These are phyloP conservation scores for Crucihimalaya himalaica DNA, from an alignment of 345 rosid species.

Conservation along the genomic window DNA sequence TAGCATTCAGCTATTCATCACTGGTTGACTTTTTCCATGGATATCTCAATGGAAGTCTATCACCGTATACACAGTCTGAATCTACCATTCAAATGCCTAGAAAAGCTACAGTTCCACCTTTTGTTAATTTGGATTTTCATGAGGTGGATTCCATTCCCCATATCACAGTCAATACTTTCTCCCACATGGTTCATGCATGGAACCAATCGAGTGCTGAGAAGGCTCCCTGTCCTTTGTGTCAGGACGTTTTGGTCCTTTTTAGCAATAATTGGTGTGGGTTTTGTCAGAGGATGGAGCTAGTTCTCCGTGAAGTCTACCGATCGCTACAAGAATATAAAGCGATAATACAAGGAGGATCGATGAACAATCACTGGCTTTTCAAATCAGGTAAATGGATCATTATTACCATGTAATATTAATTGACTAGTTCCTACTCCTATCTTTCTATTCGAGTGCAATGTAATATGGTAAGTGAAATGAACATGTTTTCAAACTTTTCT, in stretches of 20 bases:
- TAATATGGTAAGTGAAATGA: background rate
- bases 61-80: constrained; percentile 65
- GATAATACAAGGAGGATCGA: constrained; percentile 46
- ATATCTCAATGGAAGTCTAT: constrained; percentile 63
- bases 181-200: constrained; percentile 58
- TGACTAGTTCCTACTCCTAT: background rate
- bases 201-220: constrained; percentile 50
- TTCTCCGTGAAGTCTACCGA: constrained; percentile 77
- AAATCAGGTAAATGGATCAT: constrained; percentile 45
- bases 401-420: background rate
- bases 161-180: constrained; percentile 57
- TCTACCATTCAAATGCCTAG: constrained; percentile 46
- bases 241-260: constrained; percentile 89
- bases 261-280: constrained; percentile 89
- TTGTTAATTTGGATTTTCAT: constrained; percentile 78
- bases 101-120: constrained; percentile 67
- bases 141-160: constrained; percentile 77
- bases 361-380: constrained; percentile 38
- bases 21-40: constrained; percentile 55
- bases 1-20: constrained; percentile 48
- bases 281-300: constrained; percentile 93
- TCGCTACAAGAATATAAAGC: constrained; percentile 58
- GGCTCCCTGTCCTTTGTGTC: constrained; percentile 47
- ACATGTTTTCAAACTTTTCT: background rate
- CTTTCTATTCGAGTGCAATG: constrained; percentile 2